These are phyloP conservation scores for Podaxis carcinomalis DNA, from an alignment of 768 basidiomycete genomes.

Conservation along the genomic window DNA sequence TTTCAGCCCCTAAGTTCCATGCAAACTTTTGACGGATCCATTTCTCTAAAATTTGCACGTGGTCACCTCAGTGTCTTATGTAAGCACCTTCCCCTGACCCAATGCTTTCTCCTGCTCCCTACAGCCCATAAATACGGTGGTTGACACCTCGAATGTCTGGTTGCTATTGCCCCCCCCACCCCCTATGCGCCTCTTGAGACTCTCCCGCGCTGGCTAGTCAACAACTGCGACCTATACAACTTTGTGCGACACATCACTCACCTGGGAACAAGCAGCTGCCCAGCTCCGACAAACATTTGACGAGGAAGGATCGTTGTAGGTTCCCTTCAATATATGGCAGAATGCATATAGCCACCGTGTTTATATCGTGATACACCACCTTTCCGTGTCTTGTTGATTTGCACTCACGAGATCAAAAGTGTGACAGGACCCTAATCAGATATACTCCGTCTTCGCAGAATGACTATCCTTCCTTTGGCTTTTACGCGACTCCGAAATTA, in stretches of 20 bases:
- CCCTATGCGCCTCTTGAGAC: background rate
- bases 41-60: slow-evolving; percentile 7
- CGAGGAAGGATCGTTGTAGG: background rate
- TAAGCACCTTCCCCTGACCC: slow-evolving; percentile 1
- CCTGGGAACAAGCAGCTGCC: too few relatives aligned
- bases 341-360: background rate
- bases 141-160: background rate
- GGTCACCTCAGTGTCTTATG: background rate
- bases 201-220: background rate
- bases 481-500: background rate
- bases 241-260: too few relatives aligned
- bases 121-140: background rate
- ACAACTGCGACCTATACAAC: too few relatives aligned
- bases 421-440: background rate
- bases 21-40: slow-evolving; percentile 10
- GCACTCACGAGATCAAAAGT: background rate
- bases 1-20: slow-evolving; percentile 5
- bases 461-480: background rate
- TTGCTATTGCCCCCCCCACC: background rate
- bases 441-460: background rate
- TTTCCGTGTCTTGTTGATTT: background rate
- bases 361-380: background rate
- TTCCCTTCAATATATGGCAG: background rate
- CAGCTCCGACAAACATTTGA: background rate
- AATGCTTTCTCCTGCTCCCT: background rate